Conservation (phyloP, 116 monocot genomes). For the Thalassia testudinum region DNA sequence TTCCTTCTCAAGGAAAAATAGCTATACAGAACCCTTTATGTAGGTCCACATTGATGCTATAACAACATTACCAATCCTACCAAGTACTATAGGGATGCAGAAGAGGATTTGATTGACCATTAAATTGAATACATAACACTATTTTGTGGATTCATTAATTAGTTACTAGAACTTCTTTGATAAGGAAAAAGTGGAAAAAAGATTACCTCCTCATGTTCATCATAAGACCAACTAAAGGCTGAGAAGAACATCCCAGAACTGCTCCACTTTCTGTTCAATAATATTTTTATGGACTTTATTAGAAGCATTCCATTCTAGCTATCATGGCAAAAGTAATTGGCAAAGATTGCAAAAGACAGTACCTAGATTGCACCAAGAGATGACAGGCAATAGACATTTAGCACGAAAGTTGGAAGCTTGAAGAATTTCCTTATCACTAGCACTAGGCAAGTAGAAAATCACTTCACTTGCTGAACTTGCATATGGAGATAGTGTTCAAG, state of each 20-base stretch:
- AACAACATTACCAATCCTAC: too few species aligned
- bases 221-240: constrained; percentile 91
- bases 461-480: too few species aligned
- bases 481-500: too few species aligned
- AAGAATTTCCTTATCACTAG: constrained; percentile 74
- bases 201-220: constrained; percentile 62
- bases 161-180: too few species aligned
- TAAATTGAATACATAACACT: too few species aligned
- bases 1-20: too few species aligned
- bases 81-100: too few species aligned
- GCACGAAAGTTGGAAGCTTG: constrained; percentile 84
- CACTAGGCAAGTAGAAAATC: constrained; percentile 1
- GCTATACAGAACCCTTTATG: too few species aligned
- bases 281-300: neutral
- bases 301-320: neutral
- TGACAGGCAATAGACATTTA: constrained; percentile 67
- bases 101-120: too few species aligned
- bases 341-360: neutral
- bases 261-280: constrained; percentile 67
- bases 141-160: too few species aligned
- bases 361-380: constrained; percentile 91
- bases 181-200: too few species aligned
- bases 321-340: neutral
- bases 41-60: too few species aligned
- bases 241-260: constrained; percentile 92